phyloP scores from a whole-genome alignment of 805 yeast genomes.

The Yamadazyma akitaensis region DNA sequence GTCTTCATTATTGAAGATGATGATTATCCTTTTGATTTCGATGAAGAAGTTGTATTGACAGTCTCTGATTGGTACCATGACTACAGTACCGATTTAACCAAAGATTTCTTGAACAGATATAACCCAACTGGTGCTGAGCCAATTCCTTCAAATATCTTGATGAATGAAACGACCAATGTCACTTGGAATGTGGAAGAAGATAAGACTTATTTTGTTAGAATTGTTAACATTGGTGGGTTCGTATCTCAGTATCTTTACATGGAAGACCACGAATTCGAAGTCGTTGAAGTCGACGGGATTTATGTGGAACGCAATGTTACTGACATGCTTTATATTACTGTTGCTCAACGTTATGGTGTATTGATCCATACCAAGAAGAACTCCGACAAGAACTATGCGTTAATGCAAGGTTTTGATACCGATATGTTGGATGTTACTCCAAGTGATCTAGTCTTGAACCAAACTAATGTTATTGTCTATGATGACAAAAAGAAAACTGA shows the following conservation, averaged over 20 bases:
- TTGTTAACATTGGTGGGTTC: constrained; percentile 67
- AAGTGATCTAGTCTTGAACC: constrained; percentile 46
- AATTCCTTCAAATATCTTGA: constrained; percentile 61
- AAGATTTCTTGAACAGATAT: constrained; percentile 54
- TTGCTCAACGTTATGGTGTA: constrained; percentile 80
- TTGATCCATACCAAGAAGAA: constrained; percentile 53
- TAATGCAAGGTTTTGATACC: constrained; percentile 60
- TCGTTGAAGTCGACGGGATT: constrained; percentile 47
- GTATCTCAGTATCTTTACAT: constrained; percentile 55
- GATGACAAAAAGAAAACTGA: constrained; percentile 23
- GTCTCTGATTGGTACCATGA: constrained; percentile 65
- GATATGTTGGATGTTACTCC: constrained; percentile 73
- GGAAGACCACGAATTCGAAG: constrained; percentile 39
- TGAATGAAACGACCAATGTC: constrained; percentile 61
- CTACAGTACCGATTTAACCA: constrained; percentile 43
- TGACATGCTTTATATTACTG: constrained; percentile 59
- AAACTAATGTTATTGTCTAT: constrained; percentile 57
- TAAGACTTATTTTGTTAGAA: constrained; percentile 61
- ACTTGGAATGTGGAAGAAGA: constrained; percentile 55
- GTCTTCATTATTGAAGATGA: constrained; percentile 65
- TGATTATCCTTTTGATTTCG: constrained; percentile 59
- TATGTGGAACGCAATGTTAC: constrained; percentile 57
- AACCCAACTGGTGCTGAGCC: constrained; percentile 89
- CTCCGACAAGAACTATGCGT: constrained; percentile 49
- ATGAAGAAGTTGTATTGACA: constrained; percentile 56